A percentile compares a stretch with the other conserved stretches of the same genome.
These are phyloP conservation scores for Sindora glabra DNA, from an alignment of 306 rosid species.

Conservation along the genomic window DNA sequence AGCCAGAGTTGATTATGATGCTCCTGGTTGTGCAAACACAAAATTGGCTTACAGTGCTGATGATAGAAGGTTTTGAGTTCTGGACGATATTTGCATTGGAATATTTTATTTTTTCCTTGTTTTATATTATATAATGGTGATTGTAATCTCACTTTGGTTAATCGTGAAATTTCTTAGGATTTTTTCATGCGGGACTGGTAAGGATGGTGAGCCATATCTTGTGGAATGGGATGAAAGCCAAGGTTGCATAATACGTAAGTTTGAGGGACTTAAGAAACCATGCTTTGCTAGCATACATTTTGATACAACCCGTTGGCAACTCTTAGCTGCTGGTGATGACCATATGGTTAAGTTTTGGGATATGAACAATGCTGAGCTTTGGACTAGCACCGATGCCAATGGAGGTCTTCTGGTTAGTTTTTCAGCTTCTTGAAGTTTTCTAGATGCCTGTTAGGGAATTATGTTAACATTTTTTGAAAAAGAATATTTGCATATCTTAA, in stretches of 20 bases:
- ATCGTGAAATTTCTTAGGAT: conserved; percentile 22
- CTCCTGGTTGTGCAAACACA: conserved; percentile 27
- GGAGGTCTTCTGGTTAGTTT: conserved; percentile 28
- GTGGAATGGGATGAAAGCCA: conserved; percentile 39
- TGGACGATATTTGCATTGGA: not conserved
- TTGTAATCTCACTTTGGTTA: not conserved
- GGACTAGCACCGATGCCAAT: conserved; percentile 6
- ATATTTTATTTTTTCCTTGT: not conserved
- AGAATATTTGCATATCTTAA: not conserved
- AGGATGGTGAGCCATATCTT: conserved; percentile 28
- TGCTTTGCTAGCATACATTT: conserved; percentile 18
- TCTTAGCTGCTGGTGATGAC: conserved; percentile 41
- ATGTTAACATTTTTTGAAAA: not conserved
- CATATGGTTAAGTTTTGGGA: conserved; percentile 33
- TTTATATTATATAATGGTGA: not conserved
- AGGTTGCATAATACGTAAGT: conserved; percentile 19
- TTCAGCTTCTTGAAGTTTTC: not conserved
- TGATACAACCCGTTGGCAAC: conserved; percentile 15
- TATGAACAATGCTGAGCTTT: conserved; percentile 29
- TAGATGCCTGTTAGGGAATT: not conserved
- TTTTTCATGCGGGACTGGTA: conserved; percentile 31
- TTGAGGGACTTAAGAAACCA: conserved; percentile 27
- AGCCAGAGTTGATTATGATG: conserved; percentile 7
- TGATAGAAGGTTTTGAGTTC: conserved; percentile 23
- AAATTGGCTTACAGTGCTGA: conserved; percentile 27